A percentile compares a stretch with the other conserved stretches of the same genome.
These are phyloP conservation scores for Helianthus annuus DNA, from an alignment of 129 eudicot genomes.

Conservation along the genomic window HanXRQr2.0-SUNRISE NC_035435.2:176103692-176104191, in stretches of 20 bases:
- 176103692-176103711: slow-evolving; percentile 41
- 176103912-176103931: slow-evolving; percentile 73
- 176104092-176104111: slow-evolving; percentile 80
- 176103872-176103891: slow-evolving; percentile 43
- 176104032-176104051: slow-evolving; percentile 40
- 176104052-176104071: slow-evolving; percentile 76
- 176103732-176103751: slow-evolving; percentile 65
- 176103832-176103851: slow-evolving; percentile 35
- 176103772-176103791: no score
- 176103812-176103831: slow-evolving; percentile 34
- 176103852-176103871: slow-evolving; percentile 20
- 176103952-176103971: slow-evolving; percentile 68
- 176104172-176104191: slow-evolving; percentile 96
- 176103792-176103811: slow-evolving; percentile 34
- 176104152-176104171: slow-evolving; percentile 71
- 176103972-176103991: slow-evolving; percentile 56
- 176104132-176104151: slow-evolving; percentile 76
- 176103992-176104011: slow-evolving; percentile 77
- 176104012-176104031: slow-evolving; percentile 66
- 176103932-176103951: slow-evolving; percentile 37
- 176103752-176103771: slow-evolving; percentile 28
- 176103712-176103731: slow-evolving; percentile 62
- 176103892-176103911: slow-evolving; percentile 81
- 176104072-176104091: slow-evolving; percentile 86
- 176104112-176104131: slow-evolving; percentile 63